A percentile compares a stretch with the other conserved stretches of the same genome.
phyloP scores from a whole-genome alignment of 2,329 filamentous ascomycete genomes.

The Ophiocordyceps camponoti-saundersi region DNA sequence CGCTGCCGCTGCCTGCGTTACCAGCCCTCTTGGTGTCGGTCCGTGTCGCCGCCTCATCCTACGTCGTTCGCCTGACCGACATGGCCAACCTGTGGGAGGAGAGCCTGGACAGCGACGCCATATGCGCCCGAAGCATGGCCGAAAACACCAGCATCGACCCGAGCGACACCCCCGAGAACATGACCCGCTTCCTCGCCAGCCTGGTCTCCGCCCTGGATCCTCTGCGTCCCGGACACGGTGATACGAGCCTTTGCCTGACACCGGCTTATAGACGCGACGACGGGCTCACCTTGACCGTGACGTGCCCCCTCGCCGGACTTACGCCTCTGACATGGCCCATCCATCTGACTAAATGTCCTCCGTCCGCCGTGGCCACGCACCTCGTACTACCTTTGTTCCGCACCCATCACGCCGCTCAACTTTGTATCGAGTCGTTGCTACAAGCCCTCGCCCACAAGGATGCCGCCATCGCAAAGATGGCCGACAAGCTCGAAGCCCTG shows the following conservation, averaged over 20 bases:
- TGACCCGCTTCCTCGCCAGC: constrained; percentile 48
- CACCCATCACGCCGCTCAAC: constrained; percentile 21
- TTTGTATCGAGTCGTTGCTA: constrained; percentile 25
- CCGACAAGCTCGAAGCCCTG: constrained; percentile 35
- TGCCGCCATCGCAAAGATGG: constrained; percentile 27
- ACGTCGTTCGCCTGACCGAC: constrained; percentile 53
- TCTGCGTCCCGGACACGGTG: constrained; percentile 23
- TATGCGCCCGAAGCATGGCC: constrained; percentile 43
- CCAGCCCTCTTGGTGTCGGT: constrained; percentile 49
- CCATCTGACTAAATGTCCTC: constrained; percentile 28
- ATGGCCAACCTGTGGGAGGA: constrained; percentile 60
- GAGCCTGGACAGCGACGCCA: constrained; percentile 39
- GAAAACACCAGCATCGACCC: constrained; percentile 59
- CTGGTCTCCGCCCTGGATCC: constrained; percentile 35
- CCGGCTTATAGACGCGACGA: constrained; percentile 18
- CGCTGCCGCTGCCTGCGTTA: constrained; percentile 26
- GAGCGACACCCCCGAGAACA: constrained; percentile 49
- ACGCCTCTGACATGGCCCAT: constrained; percentile 49
- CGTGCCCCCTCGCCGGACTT: constrained; percentile 46
- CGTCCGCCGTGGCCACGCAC: constrained; percentile 25
- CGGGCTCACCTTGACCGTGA: constrained; percentile 34
- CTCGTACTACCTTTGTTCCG: constrained; percentile 35
- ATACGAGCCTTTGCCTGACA: constrained; percentile 26
- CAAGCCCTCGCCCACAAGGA: constrained; percentile 32
- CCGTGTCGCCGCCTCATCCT: constrained; percentile 35